A percentile compares a stretch with the other conserved stretches of the same genome.
phyloP scores from a whole-genome alignment of 495 filamentous ascomycete species.

The Neurospora cerealis region DNA sequence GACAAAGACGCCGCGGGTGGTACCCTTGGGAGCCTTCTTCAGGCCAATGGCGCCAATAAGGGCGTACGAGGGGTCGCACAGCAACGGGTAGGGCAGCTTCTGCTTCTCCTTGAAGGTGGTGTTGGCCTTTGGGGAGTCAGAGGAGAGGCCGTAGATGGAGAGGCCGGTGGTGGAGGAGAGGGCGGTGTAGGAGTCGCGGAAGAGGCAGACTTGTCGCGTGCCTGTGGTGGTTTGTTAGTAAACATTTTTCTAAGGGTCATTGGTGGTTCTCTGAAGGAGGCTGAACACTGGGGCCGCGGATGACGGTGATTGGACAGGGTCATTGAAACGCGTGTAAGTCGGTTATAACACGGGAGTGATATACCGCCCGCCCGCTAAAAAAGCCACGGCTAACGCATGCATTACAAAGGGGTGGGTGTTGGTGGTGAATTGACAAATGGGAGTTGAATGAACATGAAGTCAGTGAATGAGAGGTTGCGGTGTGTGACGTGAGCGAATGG shows the following conservation, averaged over 20 bases:
- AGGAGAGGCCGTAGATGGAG: conserved; percentile 78
- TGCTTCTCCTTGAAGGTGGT: conserved; percentile 85
- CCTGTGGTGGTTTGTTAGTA: conserved; percentile 41
- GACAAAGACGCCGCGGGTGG: conserved; percentile 74
- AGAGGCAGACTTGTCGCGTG: conserved; percentile 86
- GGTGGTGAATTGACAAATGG: conserved; percentile 2
- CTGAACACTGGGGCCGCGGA: not conserved
- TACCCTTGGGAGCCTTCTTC: conserved; percentile 69
- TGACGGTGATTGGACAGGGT: not conserved
- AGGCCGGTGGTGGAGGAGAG: conserved; percentile 77
- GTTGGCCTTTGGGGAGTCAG: conserved; percentile 80
- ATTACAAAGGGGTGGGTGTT: not conserved
- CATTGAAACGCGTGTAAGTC: not conserved
- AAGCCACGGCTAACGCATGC: not conserved
- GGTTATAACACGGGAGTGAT: not conserved
- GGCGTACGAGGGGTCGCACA: conserved; percentile 66
- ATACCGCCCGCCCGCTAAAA: not conserved
- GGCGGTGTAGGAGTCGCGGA: conserved; percentile 70
- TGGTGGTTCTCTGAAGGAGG: not conserved
- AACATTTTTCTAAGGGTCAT: not conserved
- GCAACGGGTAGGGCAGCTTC: conserved; percentile 74
- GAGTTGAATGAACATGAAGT: not conserved
- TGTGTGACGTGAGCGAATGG: not conserved
- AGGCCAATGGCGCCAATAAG: conserved; percentile 68
- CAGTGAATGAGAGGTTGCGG: not conserved